Percentiles rank a stretch among this genome's conserved stretches.
Conservation (phyloP, 139 green algal genomes). For the Nannochloris sp. region DNA sequence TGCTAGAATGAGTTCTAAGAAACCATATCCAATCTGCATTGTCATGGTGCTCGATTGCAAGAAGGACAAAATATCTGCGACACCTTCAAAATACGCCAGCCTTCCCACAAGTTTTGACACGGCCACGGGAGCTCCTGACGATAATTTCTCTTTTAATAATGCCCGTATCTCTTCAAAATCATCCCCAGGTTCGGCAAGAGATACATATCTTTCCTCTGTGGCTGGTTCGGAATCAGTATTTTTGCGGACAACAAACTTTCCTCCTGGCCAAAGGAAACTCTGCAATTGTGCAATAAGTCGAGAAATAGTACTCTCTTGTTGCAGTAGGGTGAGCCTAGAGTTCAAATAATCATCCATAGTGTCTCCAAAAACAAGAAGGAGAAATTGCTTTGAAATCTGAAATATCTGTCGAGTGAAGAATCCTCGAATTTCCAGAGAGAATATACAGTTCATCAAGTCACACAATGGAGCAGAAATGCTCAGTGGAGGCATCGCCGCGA, state of each 20-base stretch:
- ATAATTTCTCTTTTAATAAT: conserved; percentile 29
- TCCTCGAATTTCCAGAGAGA: conserved; percentile 49
- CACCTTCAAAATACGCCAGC: conserved; percentile 30
- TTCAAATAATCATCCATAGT: conserved; percentile 59
- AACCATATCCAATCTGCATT: conserved; percentile 49
- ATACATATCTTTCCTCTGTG: conserved; percentile 26
- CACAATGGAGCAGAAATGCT: conserved; percentile 52
- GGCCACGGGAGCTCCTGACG: conserved; percentile 23
- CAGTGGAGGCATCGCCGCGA: too few species aligned
- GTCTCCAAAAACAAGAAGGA: conserved; percentile 66
- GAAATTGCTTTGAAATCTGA: conserved; percentile 42
- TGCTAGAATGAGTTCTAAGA: conserved; percentile 37
- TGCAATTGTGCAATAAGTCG: conserved; percentile 51
- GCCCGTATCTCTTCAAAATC: conserved; percentile 47
- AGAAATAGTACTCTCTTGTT: conserved; percentile 55
- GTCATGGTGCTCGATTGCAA: conserved; percentile 52
- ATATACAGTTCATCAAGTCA: conserved; percentile 55
- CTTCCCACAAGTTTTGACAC: conserved; percentile 49
- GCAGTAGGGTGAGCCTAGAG: conserved; percentile 34
- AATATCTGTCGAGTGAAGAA: conserved; percentile 60
- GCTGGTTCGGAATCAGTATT: not conserved
- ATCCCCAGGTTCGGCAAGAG: conserved; percentile 13
- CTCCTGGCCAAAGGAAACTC: conserved; percentile 58
- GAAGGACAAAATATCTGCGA: conserved; percentile 54
- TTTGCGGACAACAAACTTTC: conserved; percentile 41